Evolutionary conservation across 257 asterid species (phyloP), one percentile per base, ranked within the genome.

Genomic region (Craterostigma plantagineum): DNA sequence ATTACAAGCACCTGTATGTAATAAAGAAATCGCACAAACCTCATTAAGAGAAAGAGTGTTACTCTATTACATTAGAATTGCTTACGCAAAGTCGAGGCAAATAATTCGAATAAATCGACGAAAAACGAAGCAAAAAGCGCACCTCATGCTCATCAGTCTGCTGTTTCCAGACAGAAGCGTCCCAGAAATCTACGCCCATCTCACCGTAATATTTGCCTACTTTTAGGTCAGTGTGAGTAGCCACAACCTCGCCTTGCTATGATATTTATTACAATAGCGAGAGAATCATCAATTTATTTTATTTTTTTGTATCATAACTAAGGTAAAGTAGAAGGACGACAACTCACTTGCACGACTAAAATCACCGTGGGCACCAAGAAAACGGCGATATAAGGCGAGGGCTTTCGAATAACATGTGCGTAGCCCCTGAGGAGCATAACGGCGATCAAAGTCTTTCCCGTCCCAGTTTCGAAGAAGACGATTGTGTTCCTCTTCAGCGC

Each of bases 1-100:
- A 86, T 78, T 11, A 86, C 91, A 62, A 86, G 86, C 66, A 86
- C 97, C 97, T 86, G 62, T n/a, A n/a, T n/a, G n/a, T 44, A 62
- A 46, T 59, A 68, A 4, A 46, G 54, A 54, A 40, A 35, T 27
- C 3, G 46, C 18, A 13, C 40, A 44, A 51, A 50, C 51, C 55
- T 23, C 30, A 6, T 23, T 23, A 52, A 23, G n/a, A n/a, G n/a
- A n/a, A n/a, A n/a, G 35, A 33, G 12, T 14, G 37, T 33, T 12
- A 52, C 7, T 38, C 40, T 13, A 12, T 11, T 38, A 54, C 12
- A 4, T 11, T 9, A 14, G 49, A 12, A 41, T 14, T 16, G 27
- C 14, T 18, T 34, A 54, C 13, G 9, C 14, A 18, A 38, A 14
- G 13, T n/a, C 13, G 40, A 33, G 51, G 11, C 2, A n/a, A 37